phyloP scores from a whole-genome alignment of 345 rosid species.

The Linum tenue region DNA sequence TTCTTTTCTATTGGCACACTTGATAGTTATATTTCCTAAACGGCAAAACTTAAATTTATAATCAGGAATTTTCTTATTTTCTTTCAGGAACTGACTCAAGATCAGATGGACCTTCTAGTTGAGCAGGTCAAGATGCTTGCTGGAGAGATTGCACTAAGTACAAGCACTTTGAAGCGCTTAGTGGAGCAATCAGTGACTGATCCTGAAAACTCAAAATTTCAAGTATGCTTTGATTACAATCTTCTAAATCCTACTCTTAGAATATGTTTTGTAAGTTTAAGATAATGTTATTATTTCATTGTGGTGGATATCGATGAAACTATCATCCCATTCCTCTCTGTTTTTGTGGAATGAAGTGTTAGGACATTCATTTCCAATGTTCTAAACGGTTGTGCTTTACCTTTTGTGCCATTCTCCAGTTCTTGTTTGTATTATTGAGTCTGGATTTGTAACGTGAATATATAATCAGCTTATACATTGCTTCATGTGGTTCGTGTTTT shows the following conservation, averaged over 20 bases:
- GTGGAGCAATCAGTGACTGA: slow-evolving; percentile 80
- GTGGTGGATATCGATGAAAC: background rate
- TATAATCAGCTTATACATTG: background rate
- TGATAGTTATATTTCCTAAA: too few species aligned
- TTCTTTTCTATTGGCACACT: too few species aligned
- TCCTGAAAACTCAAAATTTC: slow-evolving; percentile 73
- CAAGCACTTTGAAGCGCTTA: slow-evolving; percentile 91
- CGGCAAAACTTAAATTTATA: too few species aligned
- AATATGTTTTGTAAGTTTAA: background rate
- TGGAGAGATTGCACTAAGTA: slow-evolving; percentile 90
- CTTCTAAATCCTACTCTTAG: background rate
- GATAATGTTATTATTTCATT: background rate
- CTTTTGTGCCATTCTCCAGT: background rate
- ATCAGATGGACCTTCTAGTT: slow-evolving; percentile 92
- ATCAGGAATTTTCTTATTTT: too few species aligned
- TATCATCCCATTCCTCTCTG: background rate
- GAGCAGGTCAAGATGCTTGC: slow-evolving; percentile 99
- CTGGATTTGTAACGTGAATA: background rate
- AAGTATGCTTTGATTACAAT: slow-evolving; percentile 32
- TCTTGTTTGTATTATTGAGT: background rate
- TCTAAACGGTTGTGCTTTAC: background rate
- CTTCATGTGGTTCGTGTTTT: background rate
- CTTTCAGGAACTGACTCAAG: slow-evolving; percentile 58
- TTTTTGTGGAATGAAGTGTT: background rate
- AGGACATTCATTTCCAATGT: background rate